phyloP scores from a whole-genome alignment of 768 basidiomycete species.

The Tylopilus sp. region DNA sequence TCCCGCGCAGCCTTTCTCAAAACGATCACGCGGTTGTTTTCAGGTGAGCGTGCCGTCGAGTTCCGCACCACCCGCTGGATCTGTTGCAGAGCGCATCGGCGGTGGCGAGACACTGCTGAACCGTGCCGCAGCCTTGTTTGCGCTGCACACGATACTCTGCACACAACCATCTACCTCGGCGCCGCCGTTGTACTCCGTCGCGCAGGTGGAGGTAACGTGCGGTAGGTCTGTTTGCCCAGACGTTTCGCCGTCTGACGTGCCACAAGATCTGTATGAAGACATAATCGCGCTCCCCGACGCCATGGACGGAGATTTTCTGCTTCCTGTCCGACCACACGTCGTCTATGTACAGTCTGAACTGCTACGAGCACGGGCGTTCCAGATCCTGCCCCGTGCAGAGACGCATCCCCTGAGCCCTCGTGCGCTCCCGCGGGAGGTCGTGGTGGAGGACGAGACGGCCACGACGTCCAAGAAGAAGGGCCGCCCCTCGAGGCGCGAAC shows the following conservation, averaged over 20 bases:
- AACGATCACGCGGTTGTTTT: slow-evolving; percentile 58
- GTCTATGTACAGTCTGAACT: slow-evolving; percentile 49
- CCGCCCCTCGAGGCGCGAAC: slow-evolving; percentile 61
- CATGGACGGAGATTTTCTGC: slow-evolving; percentile 39
- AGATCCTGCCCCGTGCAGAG: slow-evolving; percentile 54
- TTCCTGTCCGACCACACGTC: slow-evolving; percentile 48
- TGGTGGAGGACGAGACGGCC: slow-evolving; percentile 37
- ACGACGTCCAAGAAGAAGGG: slow-evolving; percentile 50
- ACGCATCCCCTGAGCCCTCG: slow-evolving; percentile 55
- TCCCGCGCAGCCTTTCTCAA: slow-evolving; percentile 61
- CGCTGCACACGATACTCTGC: slow-evolving; percentile 63
- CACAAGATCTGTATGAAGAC: slow-evolving; percentile 53
- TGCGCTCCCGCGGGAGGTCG: slow-evolving; percentile 67
- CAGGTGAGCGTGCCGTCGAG: slow-evolving; percentile 44
- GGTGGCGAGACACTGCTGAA: slow-evolving; percentile 49
- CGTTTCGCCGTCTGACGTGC: slow-evolving; percentile 1
- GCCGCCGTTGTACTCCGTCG: slow-evolving; percentile 47
- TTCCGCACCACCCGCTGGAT: not conserved
- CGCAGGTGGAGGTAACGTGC: slow-evolving; percentile 58
- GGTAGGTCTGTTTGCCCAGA: slow-evolving; percentile 36
- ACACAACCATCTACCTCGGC: slow-evolving; percentile 60
- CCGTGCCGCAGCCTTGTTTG: slow-evolving; percentile 63
- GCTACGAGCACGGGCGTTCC: slow-evolving; percentile 48
- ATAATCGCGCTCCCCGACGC: slow-evolving; percentile 47
- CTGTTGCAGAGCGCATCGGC: slow-evolving; percentile 48